A percentile compares a stretch with the other conserved stretches of the same genome.
Evolutionary conservation across 2,329 filamentous ascomycete species (phyloP).

Genomic region (Rutstroemia sp.): DNA sequence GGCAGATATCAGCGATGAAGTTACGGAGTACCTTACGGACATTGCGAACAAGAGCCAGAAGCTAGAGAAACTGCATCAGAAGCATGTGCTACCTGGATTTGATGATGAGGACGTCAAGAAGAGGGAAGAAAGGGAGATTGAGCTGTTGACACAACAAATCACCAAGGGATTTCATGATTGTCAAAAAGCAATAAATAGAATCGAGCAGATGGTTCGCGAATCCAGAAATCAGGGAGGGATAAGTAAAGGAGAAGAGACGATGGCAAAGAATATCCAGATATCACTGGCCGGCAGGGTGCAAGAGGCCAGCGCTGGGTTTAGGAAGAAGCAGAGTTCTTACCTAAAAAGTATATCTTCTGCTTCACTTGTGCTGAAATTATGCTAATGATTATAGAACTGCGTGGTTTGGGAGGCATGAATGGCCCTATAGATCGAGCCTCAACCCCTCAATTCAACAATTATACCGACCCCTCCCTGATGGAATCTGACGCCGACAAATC

Average conservation of each 20-base stretch:
- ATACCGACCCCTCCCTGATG: conserved; percentile 78
- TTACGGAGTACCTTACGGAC: conserved; percentile 71
- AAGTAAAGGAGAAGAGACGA: conserved; percentile 79
- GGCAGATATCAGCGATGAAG: conserved; percentile 92
- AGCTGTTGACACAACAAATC: conserved; percentile 81
- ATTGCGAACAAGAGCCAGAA: conserved; percentile 77
- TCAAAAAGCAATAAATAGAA: conserved; percentile 78
- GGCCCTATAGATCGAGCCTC: conserved; percentile 46
- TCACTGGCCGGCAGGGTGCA: conserved; percentile 83
- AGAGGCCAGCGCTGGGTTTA: conserved; percentile 83
- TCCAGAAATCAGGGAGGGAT: conserved; percentile 65
- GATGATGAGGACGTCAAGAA: conserved; percentile 88
- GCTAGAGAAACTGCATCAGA: conserved; percentile 90
- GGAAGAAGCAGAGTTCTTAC: conserved; percentile 96
- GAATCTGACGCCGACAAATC: conserved; percentile 92
- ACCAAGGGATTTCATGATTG: conserved; percentile 85
- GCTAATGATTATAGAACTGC: conserved; percentile 51
- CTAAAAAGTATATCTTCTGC: conserved; percentile 64
- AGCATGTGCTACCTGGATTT: conserved; percentile 93
- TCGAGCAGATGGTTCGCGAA: conserved; percentile 82
- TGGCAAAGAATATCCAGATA: conserved; percentile 94
- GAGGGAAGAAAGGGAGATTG: conserved; percentile 83
- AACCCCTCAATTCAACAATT: conserved; percentile 46
- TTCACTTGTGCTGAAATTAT: not conserved
- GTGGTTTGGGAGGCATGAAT: conserved; percentile 59